Evolutionary conservation across 768 basidiomycete species (phyloP), one percentile per base, ranked within the genome.

Genomic region (Pleurotus giganteus): DNA sequence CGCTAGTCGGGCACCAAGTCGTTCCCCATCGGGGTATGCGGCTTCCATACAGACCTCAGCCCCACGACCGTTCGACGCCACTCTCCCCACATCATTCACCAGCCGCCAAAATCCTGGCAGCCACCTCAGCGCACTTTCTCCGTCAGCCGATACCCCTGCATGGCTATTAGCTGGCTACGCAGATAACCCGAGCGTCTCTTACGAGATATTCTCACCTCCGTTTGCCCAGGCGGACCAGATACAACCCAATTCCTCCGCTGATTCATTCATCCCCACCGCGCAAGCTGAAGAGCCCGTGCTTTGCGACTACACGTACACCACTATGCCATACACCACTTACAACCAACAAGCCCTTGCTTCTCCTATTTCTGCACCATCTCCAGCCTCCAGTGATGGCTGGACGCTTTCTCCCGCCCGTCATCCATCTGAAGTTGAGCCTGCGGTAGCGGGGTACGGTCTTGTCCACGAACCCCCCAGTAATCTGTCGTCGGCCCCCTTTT

Each of bases 301-400:
- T 41, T 41, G 39, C 19, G 19, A 13, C n/a, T 41, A n/a, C n/a
- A 7, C 12, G 15, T 41, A 41, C 19, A 41, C 7, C n/a, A 41
- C 12, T 17, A 23, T 23, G 15, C 24, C 29, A 17, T 26, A 47
- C 11, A 15, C 29, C 4, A 47, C 19, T 19, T 27, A 47, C 45
- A 47, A 19, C 15, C 27, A 51, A 19, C 49, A 34, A 4, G 8
- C 31, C 15, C 29, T 32, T 24, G 31, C 49, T 24, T 51, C 49
- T 23, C 49, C 49, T 8, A 51, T 51, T 27, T 34, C 49, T 9
- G 29, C 49, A 13, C 32, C 49, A 8, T 51, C 49, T 32, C 49
- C 49, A 4, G 49, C 49, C 34, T 51, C 49, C n/a, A 51, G 49
- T n/a, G 49, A 37, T 9, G 49, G 49, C 19, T 51, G 49, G 49